phyloP scores from a whole-genome alignment of 495 filamentous ascomycete species.

The Cudoniella acicularis region DNA sequence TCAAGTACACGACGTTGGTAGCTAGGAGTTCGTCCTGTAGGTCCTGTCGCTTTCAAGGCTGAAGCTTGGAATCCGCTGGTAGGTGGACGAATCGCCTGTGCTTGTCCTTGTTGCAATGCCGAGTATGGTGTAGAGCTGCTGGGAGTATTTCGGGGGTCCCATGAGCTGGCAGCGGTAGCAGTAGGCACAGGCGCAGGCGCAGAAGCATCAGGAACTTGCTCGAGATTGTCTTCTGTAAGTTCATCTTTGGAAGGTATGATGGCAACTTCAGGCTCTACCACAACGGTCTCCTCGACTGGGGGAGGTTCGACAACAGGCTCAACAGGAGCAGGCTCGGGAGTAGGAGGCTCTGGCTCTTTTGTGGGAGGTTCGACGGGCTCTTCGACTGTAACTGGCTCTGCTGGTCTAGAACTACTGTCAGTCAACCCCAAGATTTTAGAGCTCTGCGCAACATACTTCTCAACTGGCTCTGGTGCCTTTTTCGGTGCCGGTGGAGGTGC shows the following conservation, averaged over 20 bases:
- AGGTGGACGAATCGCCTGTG: slow-evolving; percentile 53
- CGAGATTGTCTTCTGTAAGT: slow-evolving; percentile 87
- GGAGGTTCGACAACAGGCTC: slow-evolving; percentile 11
- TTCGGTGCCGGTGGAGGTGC: slow-evolving; percentile 32
- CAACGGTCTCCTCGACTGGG: slow-evolving; percentile 40
- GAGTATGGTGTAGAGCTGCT: slow-evolving; percentile 53
- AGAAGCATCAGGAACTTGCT: slow-evolving; percentile 80
- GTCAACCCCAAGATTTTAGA: background rate
- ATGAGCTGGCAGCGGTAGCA: slow-evolving; percentile 77
- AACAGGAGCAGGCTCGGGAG: slow-evolving; percentile 11
- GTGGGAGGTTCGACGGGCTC: slow-evolving; percentile 17
- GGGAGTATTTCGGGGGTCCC: slow-evolving; percentile 58
- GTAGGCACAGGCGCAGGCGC: slow-evolving; percentile 72
- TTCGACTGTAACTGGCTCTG: slow-evolving; percentile 14
- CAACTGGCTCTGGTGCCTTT: slow-evolving; percentile 23
- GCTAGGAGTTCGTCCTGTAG: slow-evolving; percentile 61
- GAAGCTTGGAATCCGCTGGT: slow-evolving; percentile 67
- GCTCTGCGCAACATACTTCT: slow-evolving; percentile 16
- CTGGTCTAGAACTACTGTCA: slow-evolving; percentile 11
- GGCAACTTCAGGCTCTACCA: slow-evolving; percentile 50
- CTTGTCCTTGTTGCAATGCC: slow-evolving; percentile 50
- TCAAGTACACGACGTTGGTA: slow-evolving; percentile 82
- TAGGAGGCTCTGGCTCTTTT: slow-evolving; percentile 17
- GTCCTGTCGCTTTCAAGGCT: slow-evolving; percentile 69
- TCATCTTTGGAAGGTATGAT: slow-evolving; percentile 73